A percentile compares a stretch with the other conserved stretches of the same genome.
phyloP scores from a whole-genome alignment of 1,284 basidiomycete genomes.

The Marasmius sp. region DNA sequence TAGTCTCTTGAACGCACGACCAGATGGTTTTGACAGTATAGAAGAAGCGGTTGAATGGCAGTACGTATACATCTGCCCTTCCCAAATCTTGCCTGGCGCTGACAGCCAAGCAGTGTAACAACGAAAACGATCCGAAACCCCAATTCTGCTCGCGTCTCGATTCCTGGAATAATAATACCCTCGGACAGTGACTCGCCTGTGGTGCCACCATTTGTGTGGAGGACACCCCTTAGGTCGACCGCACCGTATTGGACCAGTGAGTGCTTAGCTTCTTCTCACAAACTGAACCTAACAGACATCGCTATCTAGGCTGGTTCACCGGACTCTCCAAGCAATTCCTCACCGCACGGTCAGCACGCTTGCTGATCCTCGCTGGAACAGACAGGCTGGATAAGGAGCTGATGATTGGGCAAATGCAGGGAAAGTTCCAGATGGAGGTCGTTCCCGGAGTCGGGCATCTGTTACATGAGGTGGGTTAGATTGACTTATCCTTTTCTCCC shows the following conservation, averaged over 20 bases:
- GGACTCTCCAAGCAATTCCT: constrained; percentile 83
- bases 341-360: constrained; percentile 71
- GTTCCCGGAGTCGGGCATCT: constrained; percentile 88
- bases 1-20: constrained; percentile 81
- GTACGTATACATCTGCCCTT: constrained; percentile 48
- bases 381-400: constrained; percentile 91
- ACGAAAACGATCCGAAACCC: constrained; percentile 81
- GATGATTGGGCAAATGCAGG: constrained; percentile 99
- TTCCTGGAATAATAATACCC: constrained; percentile 73
- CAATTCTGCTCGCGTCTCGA: constrained; percentile 80
- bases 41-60: constrained; percentile 95
- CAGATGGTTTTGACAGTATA: constrained; percentile 79
- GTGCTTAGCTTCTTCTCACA: constrained; percentile 19
- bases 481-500: background rate
- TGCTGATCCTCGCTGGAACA: constrained; percentile 90
- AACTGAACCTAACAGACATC: background rate
- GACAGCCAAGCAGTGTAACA: constrained; percentile 48
- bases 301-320: constrained; percentile 80
- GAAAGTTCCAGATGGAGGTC: constrained; percentile 94
- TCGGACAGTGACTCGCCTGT: constrained; percentile 39
- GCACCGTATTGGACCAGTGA: constrained; percentile 88
- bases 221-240: constrained; percentile 81
- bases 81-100: constrained; percentile 3
- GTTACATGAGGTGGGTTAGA: constrained; percentile 78
- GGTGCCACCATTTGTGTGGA: constrained; percentile 63